Percentiles rank a stretch among this genome's conserved stretches.
Conservation (phyloP, 192 early-diverging fungal genomes). For the Coemansia sp. region DNA sequence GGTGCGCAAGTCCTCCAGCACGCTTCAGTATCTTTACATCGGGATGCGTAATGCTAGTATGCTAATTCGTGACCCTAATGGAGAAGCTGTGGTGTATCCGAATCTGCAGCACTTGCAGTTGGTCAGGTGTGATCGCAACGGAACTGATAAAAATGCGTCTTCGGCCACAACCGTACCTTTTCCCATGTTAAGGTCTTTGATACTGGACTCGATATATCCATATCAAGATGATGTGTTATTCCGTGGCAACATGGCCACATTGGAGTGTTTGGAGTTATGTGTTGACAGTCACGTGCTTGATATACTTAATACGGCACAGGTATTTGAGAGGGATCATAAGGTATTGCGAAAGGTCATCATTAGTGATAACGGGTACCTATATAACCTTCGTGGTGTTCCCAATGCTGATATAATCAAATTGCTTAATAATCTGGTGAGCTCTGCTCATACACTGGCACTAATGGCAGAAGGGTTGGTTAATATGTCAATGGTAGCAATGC, state of each 20-base stretch:
- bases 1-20: not conserved
- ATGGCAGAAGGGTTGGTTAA: too few relatives aligned
- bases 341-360: not conserved
- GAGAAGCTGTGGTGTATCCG: not conserved
- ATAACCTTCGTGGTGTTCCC: not conserved
- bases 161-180: not conserved
- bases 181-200: not conserved
- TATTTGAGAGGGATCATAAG: not conserved
- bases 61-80: not conserved
- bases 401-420: not conserved
- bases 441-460: too few relatives aligned
- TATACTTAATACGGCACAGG: not conserved
- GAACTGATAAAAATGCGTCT: too few relatives aligned
- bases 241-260: not conserved
- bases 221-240: conserved; percentile 3
- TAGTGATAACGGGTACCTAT: not conserved
- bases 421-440: not conserved
- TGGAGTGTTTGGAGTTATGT: not conserved
- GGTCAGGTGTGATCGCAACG: not conserved
- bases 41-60: not conserved
- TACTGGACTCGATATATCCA: not conserved
- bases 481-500: too few relatives aligned
- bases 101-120: not conserved
- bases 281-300: not conserved
- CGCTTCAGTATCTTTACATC: not conserved